Base-by-base conservation (phyloP, 176 grass and related monocot genomes). In the Otatea glauca region DNA sequence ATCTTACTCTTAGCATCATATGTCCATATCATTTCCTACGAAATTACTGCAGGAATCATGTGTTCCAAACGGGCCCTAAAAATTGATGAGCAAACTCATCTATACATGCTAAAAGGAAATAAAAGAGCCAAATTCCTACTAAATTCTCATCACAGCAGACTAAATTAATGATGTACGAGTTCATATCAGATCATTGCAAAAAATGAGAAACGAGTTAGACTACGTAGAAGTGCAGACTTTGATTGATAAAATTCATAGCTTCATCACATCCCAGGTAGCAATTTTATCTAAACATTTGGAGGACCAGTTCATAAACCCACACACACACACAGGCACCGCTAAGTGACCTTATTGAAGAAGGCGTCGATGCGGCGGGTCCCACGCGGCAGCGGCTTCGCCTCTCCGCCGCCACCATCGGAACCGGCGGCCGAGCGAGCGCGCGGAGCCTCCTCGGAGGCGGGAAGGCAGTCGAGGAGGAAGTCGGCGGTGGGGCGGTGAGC, bases 401-500 rank as follows among this genome's bases (percentile, higher is more conserved):
- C 71, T 47, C 60, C 39, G 24, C 49, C 53, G 51, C 77, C 63
- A 27, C 65, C 74, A 34, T 56, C n/a, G 4, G 67, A 11, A 25
- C 44, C 76, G 2, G 77, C 55, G 14, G 70, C 37, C 6, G 85
- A 9, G 48, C 62, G 84, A 2, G 76, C 76, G 32, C 50, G 66
- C 39, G 89, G 32, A 69, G 47, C 74, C 50, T 86, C 84, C 66
- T 83, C 80, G 34, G 71, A 74, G 32, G 39, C 80, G 0, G 87
- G 76, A 76, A 98, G 89, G 85, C 87, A 97, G 69, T 93, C 92
- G 38, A 97, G 90, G 54, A 97, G 92, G 83, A 95, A 93, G 56
- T 93, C 92, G 42, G 89, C 88, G 2, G 89, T 98, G 13, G 89
- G 96, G 1, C 80, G 87, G 80, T 97, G 92, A 27, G 88, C 81